Percentiles rank a stretch among this genome's conserved stretches.
Conservation (phyloP, 495 filamentous ascomycete genomes). For the Xylaria nigripes region DNA sequence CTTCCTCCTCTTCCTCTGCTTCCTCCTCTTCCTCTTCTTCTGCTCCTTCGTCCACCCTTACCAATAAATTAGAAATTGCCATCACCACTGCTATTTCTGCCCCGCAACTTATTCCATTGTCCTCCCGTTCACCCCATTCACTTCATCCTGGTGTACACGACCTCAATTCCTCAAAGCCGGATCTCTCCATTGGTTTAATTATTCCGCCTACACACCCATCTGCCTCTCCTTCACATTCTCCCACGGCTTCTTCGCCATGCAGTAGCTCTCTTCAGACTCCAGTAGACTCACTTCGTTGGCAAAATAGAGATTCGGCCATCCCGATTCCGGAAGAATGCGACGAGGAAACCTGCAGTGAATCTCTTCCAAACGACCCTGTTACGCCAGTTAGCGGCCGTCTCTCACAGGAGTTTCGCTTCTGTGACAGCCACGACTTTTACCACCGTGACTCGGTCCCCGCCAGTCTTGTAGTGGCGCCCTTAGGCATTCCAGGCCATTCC, state of each 20-base stretch:
- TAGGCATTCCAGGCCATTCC: conserved; percentile 15
- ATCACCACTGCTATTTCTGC: conserved; percentile 6
- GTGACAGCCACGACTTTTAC: conserved; percentile 33
- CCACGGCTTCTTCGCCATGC: neutral
- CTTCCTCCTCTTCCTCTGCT: neutral
- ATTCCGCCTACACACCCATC: conserved; percentile 21
- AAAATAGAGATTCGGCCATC: conserved; percentile 32
- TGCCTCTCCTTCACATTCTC: conserved; percentile 15
- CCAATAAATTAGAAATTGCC: conserved; percentile 10
- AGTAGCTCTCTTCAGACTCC: conserved; percentile 15
- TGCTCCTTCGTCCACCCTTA: conserved; percentile 9
- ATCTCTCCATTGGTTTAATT: conserved; percentile 16
- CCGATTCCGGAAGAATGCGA: conserved; percentile 42
- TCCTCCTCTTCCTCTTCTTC: conserved; percentile 2
- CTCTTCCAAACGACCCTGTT: conserved; percentile 36
- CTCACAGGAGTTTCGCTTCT: conserved; percentile 41
- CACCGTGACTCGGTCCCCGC: conserved; percentile 27
- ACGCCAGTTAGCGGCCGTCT: conserved; percentile 44
- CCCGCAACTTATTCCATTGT: conserved; percentile 3
- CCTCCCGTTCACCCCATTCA: conserved; percentile 1
- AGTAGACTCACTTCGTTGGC: conserved; percentile 29
- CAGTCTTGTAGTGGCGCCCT: conserved; percentile 14
- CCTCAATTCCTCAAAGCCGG: conserved; percentile 12
- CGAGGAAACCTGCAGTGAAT: conserved; percentile 41
- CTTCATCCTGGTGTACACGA: conserved; percentile 20